These are phyloP conservation scores for Pythium scleroteichum DNA, from an alignment of 352 stramenopile genomes.

Conservation along the genomic window DNA sequence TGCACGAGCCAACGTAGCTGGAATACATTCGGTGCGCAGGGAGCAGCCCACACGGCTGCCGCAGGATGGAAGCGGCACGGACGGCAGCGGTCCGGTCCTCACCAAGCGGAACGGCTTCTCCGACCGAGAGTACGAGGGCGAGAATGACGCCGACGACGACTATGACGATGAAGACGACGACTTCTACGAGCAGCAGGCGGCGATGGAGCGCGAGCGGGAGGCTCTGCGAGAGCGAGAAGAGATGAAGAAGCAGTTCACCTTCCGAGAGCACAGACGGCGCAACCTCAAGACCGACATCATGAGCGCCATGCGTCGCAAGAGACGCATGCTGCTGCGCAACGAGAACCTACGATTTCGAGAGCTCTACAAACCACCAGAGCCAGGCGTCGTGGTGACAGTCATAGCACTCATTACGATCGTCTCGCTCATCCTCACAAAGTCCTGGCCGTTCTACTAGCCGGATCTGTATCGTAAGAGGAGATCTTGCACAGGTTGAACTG, in stretches of 20 bases:
- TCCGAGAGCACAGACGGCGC: slow-evolving; percentile 43
- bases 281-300: slow-evolving; percentile 41
- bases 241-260: slow-evolving; percentile 48
- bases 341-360: slow-evolving; percentile 80
- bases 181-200: slow-evolving; percentile 27
- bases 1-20: background rate
- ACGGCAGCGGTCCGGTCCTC: background rate
- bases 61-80: background rate
- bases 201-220: slow-evolving; percentile 28
- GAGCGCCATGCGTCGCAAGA: slow-evolving; percentile 56
- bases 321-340: slow-evolving; percentile 60
- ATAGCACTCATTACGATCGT: slow-evolving; percentile 56
- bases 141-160: slow-evolving; percentile 21
- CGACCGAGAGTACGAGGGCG: slow-evolving; percentile 8
- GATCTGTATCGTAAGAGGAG: too few species aligned
- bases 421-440: slow-evolving; percentile 72
- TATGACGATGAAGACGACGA: slow-evolving; percentile 24
- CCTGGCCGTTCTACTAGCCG: slow-evolving; percentile 78
- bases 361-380: slow-evolving; percentile 69
- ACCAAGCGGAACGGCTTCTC: background rate
- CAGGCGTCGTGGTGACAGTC: slow-evolving; percentile 57
- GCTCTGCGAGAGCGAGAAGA: slow-evolving; percentile 35
- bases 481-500: too few species aligned
- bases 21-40: slow-evolving; percentile 14
- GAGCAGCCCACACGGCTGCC: slow-evolving; percentile 14